Evolutionary conservation across 2,329 filamentous ascomycete species (phyloP), one percentile per base, ranked within the genome.

Genomic region (Claviceps sp.): DNA sequence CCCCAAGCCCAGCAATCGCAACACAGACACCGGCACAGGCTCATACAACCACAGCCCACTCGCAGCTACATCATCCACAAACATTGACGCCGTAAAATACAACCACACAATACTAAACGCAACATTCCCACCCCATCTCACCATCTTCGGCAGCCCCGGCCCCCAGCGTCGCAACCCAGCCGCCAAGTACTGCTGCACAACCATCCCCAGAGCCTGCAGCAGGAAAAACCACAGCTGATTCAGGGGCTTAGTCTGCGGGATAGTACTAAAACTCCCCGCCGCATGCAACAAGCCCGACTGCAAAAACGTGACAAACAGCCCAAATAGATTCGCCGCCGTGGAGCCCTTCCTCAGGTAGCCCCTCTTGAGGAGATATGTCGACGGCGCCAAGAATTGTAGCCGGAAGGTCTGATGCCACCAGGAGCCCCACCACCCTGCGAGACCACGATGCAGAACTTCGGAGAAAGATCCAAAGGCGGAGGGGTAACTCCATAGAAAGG

Each of bases 361-460:
- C 42, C 55, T 50, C 55, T 64, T 57, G 8, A 66, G 63, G 52
- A 84, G 59, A 60, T 71, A 78, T 2, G 65, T 66, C 0, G 75
- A 70, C 0, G 84, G 83, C 4, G 81, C 76, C 41, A 78, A 68
- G 61, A 91, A 89, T 2, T 79, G 81, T 52, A 81, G 76, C 1
- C 89, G 84, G 69, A 95, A 94, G 2, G 84, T 83, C 67, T 96
- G 90, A 65, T 97, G 91, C 91, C 91, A 96, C 76, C 82, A 91
- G 22, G 73, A 74, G 45, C 86, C 83, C 91, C 91, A 97, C 68
- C 84, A 85, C 1, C 89, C 90, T 1, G 78, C 75, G 2, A 96
- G 72, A 0, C 91, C 90, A 54, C 79, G 73, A 55, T 88, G 79
- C 11, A 83, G 67, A 2, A 90, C 72, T 26, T 72, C 67, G 0